phyloP scores from a whole-genome alignment of 441 rosid species.

The Geranium incanum region DNA sequence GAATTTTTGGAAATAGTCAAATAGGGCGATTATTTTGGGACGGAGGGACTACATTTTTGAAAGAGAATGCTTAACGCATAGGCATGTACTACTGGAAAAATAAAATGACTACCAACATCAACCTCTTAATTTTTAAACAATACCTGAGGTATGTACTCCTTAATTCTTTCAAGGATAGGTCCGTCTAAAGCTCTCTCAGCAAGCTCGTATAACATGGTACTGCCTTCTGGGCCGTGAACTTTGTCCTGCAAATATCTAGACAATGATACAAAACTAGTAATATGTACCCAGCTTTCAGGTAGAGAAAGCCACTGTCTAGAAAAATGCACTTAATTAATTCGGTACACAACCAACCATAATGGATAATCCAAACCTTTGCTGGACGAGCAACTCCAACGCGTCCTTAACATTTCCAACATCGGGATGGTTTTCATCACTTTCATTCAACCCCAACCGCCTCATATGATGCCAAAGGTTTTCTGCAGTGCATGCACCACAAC shows the following conservation, averaged over 20 bases:
- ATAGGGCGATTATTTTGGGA: no score
- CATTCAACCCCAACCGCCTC: constrained; percentile 55
- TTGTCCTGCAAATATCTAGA: constrained; percentile 71
- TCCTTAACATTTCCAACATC: constrained; percentile 69
- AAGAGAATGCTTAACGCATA: neutral
- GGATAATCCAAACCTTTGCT: constrained; percentile 53
- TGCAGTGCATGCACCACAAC: constrained; percentile 19
- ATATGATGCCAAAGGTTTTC: constrained; percentile 77
- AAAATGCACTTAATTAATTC: neutral
- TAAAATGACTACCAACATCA: neutral
- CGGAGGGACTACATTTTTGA: no score
- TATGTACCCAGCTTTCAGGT: neutral
- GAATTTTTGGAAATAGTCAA: no score
- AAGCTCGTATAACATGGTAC: constrained; percentile 52
- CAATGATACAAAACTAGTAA: constrained; percentile 6
- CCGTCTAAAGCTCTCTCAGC: constrained; percentile 86
- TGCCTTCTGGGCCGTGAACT: constrained; percentile 78
- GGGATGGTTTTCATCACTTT: constrained; percentile 54
- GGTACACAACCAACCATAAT: constrained; percentile 11
- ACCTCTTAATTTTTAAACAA: constrained; percentile 6
- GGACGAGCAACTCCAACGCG: constrained; percentile 65
- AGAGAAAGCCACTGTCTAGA: neutral
- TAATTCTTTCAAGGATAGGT: constrained; percentile 45
- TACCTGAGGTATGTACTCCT: constrained; percentile 72
- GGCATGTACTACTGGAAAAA: neutral